Percentiles rank a stretch among this genome's conserved stretches.
phyloP scores from a whole-genome alignment of 106 monocot genomes.

The Ottelia alismoides region DNA sequence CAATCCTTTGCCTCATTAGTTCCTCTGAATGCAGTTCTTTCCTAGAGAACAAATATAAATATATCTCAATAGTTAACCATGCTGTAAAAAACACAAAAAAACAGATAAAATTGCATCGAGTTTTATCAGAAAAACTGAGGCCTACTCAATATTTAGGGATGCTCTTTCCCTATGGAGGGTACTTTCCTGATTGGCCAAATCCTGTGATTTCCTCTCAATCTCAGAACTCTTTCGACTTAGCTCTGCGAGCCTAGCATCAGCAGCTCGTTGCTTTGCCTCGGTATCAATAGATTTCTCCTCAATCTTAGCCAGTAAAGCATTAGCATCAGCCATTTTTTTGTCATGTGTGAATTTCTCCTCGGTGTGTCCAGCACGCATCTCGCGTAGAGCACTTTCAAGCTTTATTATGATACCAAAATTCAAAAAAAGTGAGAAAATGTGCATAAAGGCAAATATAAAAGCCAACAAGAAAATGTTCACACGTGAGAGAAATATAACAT shows the following conservation, averaged over 20 bases:
- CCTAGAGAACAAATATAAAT: too few species aligned
- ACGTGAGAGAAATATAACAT: too few species aligned
- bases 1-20: constrained; percentile 44
- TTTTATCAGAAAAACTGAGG: neutral
- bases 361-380: constrained; percentile 59
- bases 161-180: constrained; percentile 52
- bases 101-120: neutral
- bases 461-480: too few species aligned
- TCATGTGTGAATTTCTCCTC: constrained; percentile 78
- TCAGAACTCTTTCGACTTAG: constrained; percentile 75
- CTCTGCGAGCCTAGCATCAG: constrained; percentile 88
- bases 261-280: constrained; percentile 53
- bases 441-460: neutral
- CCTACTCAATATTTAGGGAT: constrained; percentile 67
- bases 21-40: constrained; percentile 50
- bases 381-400: constrained; percentile 81
- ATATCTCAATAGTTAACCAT: too few species aligned
- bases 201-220: constrained; percentile 64
- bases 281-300: constrained; percentile 74
- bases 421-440: neutral
- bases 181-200: constrained; percentile 51
- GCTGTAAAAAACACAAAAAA: neutral
- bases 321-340: constrained; percentile 63
- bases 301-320: constrained; percentile 47
- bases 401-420: too few species aligned